Conservation (phyloP, 352 stramenopile genomes). For the Phytophthora macrochlamydospora region DNA sequence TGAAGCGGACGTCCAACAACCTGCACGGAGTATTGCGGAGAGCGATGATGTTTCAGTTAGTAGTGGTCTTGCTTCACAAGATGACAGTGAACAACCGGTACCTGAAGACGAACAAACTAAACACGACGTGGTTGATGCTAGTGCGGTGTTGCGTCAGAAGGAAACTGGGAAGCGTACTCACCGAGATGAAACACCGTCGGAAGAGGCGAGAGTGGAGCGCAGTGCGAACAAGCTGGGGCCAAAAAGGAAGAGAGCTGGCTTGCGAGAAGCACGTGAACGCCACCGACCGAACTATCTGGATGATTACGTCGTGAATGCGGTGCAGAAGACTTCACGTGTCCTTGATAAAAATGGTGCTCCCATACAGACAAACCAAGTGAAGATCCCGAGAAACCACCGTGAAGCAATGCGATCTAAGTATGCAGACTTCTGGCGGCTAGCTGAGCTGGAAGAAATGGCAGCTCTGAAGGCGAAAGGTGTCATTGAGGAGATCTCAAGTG, state of each 20-base stretch:
- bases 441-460: constrained; percentile 6
- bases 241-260: constrained; percentile 1
- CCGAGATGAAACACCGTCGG: constrained; percentile 6
- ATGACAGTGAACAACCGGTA: background rate
- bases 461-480: constrained; percentile 7
- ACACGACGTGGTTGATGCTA: background rate
- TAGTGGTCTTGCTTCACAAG: background rate
- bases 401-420: constrained; percentile 9
- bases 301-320: constrained; percentile 6
- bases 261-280: constrained; percentile 5
- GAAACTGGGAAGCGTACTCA: constrained; percentile 8
- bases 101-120: background rate
- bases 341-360: constrained; percentile 9
- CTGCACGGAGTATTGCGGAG: background rate
- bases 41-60: background rate
- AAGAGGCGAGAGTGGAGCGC: constrained; percentile 4
- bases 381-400: constrained; percentile 1
- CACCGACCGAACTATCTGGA: constrained; percentile 1
- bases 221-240: background rate
- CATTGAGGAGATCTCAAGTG: constrained; percentile 1
- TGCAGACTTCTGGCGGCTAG: constrained; percentile 1
- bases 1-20: background rate
- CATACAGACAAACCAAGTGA: constrained; percentile 3
- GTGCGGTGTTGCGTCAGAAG: background rate
- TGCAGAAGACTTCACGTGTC: background rate